Conservation (phyloP, 768 basidiomycete species). For the Phylloporus scabripes region DNA sequence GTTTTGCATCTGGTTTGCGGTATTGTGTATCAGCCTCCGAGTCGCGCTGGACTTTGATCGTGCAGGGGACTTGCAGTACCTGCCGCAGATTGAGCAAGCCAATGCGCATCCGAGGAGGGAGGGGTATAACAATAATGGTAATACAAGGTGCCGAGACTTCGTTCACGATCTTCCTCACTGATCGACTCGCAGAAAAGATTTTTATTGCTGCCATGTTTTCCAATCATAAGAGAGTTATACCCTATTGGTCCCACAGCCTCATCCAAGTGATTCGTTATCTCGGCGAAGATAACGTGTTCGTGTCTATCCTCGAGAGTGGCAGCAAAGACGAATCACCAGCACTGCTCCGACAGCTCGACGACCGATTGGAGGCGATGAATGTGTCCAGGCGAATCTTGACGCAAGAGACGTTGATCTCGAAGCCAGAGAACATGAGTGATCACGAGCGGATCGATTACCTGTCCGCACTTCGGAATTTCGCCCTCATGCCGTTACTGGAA, state of each 20-base stretch:
- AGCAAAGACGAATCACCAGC: slow-evolving; percentile 14
- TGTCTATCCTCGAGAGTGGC: slow-evolving; percentile 39
- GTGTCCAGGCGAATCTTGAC: slow-evolving; percentile 14
- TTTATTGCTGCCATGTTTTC: slow-evolving; percentile 33
- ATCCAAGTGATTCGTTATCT: slow-evolving; percentile 34
- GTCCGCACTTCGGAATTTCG: slow-evolving; percentile 35
- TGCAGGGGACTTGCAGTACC: slow-evolving; percentile 11
- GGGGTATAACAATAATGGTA: slow-evolving; percentile 16
- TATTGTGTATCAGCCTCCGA: slow-evolving; percentile 1
- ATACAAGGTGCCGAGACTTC: background rate
- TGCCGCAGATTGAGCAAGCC: slow-evolving; percentile 11
- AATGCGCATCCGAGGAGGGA: slow-evolving; percentile 7
- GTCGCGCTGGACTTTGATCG: slow-evolving; percentile 2
- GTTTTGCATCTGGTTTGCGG: slow-evolving; percentile 5
- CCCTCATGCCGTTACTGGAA: slow-evolving; percentile 36
- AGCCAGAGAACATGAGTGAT: background rate
- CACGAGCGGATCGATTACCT: slow-evolving; percentile 8
- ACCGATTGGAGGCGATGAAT: slow-evolving; percentile 6
- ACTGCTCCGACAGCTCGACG: slow-evolving; percentile 9
- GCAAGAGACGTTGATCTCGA: slow-evolving; percentile 4
- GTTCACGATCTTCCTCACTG: background rate
- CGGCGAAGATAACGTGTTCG: slow-evolving; percentile 39
- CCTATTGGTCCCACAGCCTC: slow-evolving; percentile 36
- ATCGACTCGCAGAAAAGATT: slow-evolving; percentile 8
- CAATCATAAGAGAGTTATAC: slow-evolving; percentile 35